Conservation (phyloP, 345 rosid species). For the Bruguiera sexangula region DNA sequence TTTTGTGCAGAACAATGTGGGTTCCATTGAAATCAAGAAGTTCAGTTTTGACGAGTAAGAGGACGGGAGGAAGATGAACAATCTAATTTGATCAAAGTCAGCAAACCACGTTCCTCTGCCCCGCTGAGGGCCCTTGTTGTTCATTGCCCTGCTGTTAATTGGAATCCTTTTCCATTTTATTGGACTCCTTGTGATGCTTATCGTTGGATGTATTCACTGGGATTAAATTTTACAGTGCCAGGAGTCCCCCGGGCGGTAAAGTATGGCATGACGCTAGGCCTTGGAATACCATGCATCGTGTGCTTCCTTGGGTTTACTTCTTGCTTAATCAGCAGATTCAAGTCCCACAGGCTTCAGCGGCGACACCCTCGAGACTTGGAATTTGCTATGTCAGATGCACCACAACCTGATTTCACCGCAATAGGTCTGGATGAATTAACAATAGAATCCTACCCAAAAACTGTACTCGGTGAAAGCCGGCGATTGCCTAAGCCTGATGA, state of each 20-base stretch:
- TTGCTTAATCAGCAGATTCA: conserved; percentile 25
- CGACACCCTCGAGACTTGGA: not conserved
- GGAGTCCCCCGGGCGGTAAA: conserved; percentile 44
- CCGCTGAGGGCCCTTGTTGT: too few species aligned
- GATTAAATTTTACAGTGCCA: not conserved
- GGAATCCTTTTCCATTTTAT: too few species aligned
- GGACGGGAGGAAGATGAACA: too few species aligned
- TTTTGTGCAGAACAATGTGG: too few species aligned
- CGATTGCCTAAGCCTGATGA: conserved; percentile 44
- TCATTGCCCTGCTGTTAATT: too few species aligned
- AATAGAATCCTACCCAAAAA: conserved; percentile 57
- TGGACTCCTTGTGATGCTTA: too few species aligned
- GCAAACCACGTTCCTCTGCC: too few species aligned
- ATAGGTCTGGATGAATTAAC: conserved; percentile 40
- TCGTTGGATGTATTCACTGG: too few species aligned
- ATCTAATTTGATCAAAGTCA: too few species aligned
- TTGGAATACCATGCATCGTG: conserved; percentile 46
- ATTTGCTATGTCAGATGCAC: conserved; percentile 2
- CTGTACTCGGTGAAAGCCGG: conserved; percentile 48
- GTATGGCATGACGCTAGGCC: conserved; percentile 45
- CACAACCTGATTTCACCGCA: not conserved
- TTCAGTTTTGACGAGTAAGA: too few species aligned
- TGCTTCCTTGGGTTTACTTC: conserved; percentile 36
- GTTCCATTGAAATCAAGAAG: too few species aligned
- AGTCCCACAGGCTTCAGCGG: not conserved